Conservation (phyloP, 257 asterid species). For the Solanum gandarillasii region DNA sequence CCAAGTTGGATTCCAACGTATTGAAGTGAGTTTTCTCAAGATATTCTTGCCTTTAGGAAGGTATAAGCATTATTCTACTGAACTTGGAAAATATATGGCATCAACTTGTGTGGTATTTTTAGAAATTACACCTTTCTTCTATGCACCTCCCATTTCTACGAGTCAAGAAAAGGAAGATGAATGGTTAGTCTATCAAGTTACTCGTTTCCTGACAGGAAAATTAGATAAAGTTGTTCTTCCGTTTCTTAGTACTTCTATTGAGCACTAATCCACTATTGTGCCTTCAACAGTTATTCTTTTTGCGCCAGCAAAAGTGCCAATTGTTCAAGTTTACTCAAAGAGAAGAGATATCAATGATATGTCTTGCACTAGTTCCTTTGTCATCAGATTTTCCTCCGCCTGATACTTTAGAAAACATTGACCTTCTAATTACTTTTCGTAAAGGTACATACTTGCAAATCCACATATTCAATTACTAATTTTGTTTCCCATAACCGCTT, state of each 20-base stretch:
- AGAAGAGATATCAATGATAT: background rate
- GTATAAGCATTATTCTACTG: background rate
- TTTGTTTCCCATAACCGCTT: background rate
- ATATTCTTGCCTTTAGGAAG: background rate
- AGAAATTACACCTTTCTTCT: background rate
- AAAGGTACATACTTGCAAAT: background rate
- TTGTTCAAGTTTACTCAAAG: background rate
- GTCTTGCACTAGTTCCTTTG: background rate
- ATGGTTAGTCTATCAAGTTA: background rate
- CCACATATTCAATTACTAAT: background rate
- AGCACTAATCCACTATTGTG: background rate
- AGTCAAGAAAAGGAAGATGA: background rate
- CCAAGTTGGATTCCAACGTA: background rate
- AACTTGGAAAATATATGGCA: background rate
- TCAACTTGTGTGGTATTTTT: background rate
- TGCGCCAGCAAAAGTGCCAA: background rate
- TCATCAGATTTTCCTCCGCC: background rate
- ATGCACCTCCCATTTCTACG: background rate
- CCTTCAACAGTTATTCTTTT: background rate
- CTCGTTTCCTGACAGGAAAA: background rate
- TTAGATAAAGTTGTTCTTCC: background rate
- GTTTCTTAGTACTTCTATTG: background rate
- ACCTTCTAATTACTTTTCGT: background rate
- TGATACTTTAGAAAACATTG: background rate
- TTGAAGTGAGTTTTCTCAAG: background rate